These are phyloP conservation scores for Westerdykella sp. DNA, from an alignment of 2,329 filamentous ascomycete genomes.

Conservation along the genomic window DNA sequence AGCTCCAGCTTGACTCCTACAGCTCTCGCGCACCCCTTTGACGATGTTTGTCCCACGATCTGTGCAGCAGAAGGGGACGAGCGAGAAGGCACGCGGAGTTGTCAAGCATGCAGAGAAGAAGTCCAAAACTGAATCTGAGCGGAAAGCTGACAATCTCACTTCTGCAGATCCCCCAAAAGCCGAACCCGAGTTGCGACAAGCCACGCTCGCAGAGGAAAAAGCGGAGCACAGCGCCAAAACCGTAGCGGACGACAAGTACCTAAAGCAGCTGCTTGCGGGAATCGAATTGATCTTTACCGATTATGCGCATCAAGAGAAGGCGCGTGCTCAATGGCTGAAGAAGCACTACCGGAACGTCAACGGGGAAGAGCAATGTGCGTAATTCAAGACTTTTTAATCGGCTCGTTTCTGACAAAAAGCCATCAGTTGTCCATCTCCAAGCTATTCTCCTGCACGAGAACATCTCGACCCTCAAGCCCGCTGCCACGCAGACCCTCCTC, in stretches of 20 bases:
- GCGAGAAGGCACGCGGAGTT: neutral
- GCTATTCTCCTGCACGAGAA: constrained; percentile 26
- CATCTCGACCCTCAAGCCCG: constrained; percentile 27
- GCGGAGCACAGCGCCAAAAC: neutral
- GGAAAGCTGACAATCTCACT: constrained; percentile 10
- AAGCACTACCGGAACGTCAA: constrained; percentile 20
- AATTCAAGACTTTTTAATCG: neutral
- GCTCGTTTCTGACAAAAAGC: neutral
- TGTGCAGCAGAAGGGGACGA: constrained; percentile 22
- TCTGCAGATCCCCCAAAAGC: neutral
- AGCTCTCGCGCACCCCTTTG: neutral
- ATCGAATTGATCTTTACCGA: constrained; percentile 33
- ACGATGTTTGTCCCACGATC: constrained; percentile 32
- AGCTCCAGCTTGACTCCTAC: neutral
- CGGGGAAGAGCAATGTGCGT: constrained; percentile 21
- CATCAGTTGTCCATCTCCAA: constrained; percentile 27
- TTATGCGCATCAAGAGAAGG: constrained; percentile 29
- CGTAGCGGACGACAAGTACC: constrained; percentile 19
- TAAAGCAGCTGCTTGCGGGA: constrained; percentile 26
- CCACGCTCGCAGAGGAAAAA: neutral
- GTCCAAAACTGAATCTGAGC: constrained; percentile 13
- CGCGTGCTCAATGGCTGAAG: neutral
- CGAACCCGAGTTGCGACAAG: neutral
- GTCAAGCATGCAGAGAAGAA: constrained; percentile 14
- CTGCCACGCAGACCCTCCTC: constrained; percentile 23